Base-by-base conservation (phyloP, 2,329 filamentous ascomycete genomes). In the Fusarium armeniacum region DNA sequence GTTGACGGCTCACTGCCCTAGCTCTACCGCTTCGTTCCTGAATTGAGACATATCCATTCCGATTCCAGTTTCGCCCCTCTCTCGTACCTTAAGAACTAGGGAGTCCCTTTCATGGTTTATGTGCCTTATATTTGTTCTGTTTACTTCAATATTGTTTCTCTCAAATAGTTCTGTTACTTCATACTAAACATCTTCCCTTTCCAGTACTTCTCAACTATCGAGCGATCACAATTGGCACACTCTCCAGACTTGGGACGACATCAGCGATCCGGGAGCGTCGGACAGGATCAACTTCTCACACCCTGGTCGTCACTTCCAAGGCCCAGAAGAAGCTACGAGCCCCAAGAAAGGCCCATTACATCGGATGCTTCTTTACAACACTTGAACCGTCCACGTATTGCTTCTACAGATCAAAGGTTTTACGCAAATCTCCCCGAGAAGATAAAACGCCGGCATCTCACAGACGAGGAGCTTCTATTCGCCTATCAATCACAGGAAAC, bases 171-270 rank as follows among this genome's bases (percentile, higher is more conserved):
- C 33, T 59, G 28, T 33, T 61, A 40, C 65, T 51, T 47, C 28
- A n/a, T 74, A 58, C 72, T 75, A 65, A 73, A 55, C 36, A 44
- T 53, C 33, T 36, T 41, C 45, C 32, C 38, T 38, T 54, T 62
- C 41, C 77, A 93, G 87, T 93, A 91, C 81, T 93, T 93, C 81
- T 92, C 90, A 33, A 90, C 88, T 10, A 84, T 91, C 67, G 91
- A 93, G 79, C 87, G 90, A 61, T 84, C 92, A 62, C 87, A 88
- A 73, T 88, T 93, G 76, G 86, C 86, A 52, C 88, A 89, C 73
- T 70, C 73, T 43, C 67, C 73, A 28, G 76, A 73, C 36, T 33
- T 64, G 24, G 69, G 62, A 52, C 44, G 65, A 30, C 51, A 54
- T 41, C 54, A 64, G 45, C 60, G 56, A 35, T 58, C 71, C 32